These are phyloP conservation scores for Calonectria pseudoreteaudii DNA, from an alignment of 2,329 filamentous ascomycete species.

Conservation along the genomic window DNA sequence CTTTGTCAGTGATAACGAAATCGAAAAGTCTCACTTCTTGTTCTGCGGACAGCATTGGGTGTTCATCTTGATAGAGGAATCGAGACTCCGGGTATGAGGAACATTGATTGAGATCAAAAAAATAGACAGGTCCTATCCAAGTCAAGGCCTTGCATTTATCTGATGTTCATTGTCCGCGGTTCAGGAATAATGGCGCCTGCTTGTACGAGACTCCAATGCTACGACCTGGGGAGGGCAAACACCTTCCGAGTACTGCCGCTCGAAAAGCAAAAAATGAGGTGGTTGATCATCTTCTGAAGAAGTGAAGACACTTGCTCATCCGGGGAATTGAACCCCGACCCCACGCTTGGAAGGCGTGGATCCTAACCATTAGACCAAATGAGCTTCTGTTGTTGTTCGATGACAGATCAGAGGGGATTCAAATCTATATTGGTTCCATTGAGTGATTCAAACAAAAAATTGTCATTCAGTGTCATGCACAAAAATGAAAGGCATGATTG, in stretches of 20 bases:
- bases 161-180: no score
- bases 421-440: no score
- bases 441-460: not conserved
- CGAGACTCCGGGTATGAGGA: no score
- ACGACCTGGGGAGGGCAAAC: not conserved
- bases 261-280: not conserved
- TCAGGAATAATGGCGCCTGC: no score
- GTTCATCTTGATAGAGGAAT: no score
- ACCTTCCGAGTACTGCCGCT: no score
- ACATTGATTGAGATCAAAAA: no score
- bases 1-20: not conserved
- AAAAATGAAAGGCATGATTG: not conserved
- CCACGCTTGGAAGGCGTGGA: constrained; percentile 18
- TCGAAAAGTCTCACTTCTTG: not conserved
- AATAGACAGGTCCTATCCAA: no score
- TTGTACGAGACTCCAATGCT: not conserved
- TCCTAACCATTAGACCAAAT: constrained; percentile 18
- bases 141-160: no score
- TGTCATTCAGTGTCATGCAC: no score
- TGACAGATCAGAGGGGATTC: not conserved
- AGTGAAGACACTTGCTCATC: not conserved
- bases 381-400: not conserved
- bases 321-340: constrained; percentile 16
- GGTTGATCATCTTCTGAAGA: no score
- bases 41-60: no score